A percentile compares a stretch with the other conserved stretches of the same genome.
Evolutionary conservation across 2,329 filamentous ascomycete genomes (phyloP).

Genomic region (Arachnomyces sp.): DNA sequence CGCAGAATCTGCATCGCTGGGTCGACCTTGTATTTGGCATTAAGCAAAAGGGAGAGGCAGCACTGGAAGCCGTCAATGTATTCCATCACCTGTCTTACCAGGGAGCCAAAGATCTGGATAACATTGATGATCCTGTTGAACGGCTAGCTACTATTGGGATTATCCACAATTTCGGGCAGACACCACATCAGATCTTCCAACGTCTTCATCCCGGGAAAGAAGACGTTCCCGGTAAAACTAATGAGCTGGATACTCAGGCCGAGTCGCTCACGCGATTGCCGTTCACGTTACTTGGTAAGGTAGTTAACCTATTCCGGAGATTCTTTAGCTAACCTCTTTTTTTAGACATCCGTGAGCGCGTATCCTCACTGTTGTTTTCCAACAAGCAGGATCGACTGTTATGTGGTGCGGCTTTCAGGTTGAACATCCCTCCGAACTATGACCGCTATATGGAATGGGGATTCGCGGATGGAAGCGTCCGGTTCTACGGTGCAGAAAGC

Average conservation of each 20-base stretch:
- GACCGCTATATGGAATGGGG: slow-evolving; percentile 96
- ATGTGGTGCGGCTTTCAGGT: slow-evolving; percentile 72
- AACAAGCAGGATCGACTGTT: slow-evolving; percentile 74
- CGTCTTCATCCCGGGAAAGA: slow-evolving; percentile 73
- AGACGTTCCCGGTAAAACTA: slow-evolving; percentile 54
- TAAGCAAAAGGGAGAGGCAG: slow-evolving; percentile 89
- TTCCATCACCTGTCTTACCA: slow-evolving; percentile 95
- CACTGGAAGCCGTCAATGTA: slow-evolving; percentile 84
- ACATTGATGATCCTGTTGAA: slow-evolving; percentile 81
- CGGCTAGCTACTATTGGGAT: slow-evolving; percentile 84
- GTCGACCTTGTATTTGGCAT: slow-evolving; percentile 91
- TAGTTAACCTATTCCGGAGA: neutral
- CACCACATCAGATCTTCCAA: slow-evolving; percentile 87
- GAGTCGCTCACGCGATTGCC: slow-evolving; percentile 71
- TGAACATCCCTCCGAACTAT: slow-evolving; percentile 78
- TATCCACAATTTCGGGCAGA: slow-evolving; percentile 98
- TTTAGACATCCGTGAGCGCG: slow-evolving; percentile 63
- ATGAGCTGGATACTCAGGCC: slow-evolving; percentile 69
- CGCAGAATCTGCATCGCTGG: slow-evolving; percentile 83
- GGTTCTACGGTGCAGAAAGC: slow-evolving; percentile 80
- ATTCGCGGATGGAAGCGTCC: slow-evolving; percentile 83
- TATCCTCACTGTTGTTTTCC: slow-evolving; percentile 71
- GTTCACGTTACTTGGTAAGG: slow-evolving; percentile 62
- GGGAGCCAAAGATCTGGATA: slow-evolving; percentile 85
- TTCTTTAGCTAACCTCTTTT: neutral